Conservation (phyloP, 495 filamentous ascomycete genomes). For the Tetracladium setigerum region DNA sequence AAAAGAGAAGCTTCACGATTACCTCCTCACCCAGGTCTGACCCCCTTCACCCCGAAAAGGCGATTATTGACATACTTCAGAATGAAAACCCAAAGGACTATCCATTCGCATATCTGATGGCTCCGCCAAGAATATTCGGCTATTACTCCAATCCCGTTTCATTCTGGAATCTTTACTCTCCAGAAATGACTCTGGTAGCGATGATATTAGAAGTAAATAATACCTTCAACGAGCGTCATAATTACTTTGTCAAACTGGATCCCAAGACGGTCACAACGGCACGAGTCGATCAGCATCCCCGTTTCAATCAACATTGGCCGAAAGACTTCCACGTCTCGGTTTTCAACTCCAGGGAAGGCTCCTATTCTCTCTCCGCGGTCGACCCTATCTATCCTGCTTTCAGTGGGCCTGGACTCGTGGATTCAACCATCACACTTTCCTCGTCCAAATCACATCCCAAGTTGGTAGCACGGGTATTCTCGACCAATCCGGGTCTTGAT, state of each 20-base stretch:
- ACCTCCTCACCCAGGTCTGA: slow-evolving; percentile 35
- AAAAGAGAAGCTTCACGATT: slow-evolving; percentile 49
- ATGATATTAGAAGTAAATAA: slow-evolving; percentile 76
- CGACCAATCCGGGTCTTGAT: slow-evolving; percentile 38
- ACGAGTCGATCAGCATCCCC: slow-evolving; percentile 13
- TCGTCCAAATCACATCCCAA: slow-evolving; percentile 49
- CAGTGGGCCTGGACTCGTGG: slow-evolving; percentile 30
- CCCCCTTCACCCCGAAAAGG: neutral
- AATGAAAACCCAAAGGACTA: slow-evolving; percentile 42
- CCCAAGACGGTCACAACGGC: neutral
- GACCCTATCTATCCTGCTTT: slow-evolving; percentile 42
- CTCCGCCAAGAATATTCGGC: slow-evolving; percentile 59
- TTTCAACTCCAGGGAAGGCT: slow-evolving; percentile 60
- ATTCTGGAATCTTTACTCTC: slow-evolving; percentile 72
- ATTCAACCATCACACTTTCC: slow-evolving; percentile 48
- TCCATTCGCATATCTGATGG: slow-evolving; percentile 60
- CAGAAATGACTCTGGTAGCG: slow-evolving; percentile 47
- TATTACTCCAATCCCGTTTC: slow-evolving; percentile 72
- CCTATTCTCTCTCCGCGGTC: slow-evolving; percentile 44
- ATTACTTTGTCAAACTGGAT: slow-evolving; percentile 42
- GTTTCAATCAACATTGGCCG: slow-evolving; percentile 42
- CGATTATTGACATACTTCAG: slow-evolving; percentile 25
- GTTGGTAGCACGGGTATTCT: slow-evolving; percentile 44
- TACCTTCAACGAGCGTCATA: slow-evolving; percentile 64
- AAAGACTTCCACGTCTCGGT: slow-evolving; percentile 73